Percentiles rank a stretch among this genome's conserved stretches.
These are phyloP conservation scores for Penicillium argentinense DNA, from an alignment of 495 filamentous ascomycete genomes.

Conservation along the genomic window DNA sequence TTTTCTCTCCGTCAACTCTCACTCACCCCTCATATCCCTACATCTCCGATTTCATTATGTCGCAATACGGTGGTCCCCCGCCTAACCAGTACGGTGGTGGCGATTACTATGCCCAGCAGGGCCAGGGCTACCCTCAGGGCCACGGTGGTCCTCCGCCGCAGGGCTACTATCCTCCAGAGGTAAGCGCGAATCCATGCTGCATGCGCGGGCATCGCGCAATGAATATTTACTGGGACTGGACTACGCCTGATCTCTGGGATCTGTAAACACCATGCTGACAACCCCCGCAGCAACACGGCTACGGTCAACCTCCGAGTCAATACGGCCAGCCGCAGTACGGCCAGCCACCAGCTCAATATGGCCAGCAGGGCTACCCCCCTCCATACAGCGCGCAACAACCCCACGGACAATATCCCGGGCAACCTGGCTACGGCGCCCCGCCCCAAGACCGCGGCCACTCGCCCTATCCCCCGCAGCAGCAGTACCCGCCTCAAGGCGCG, in stretches of 20 bases:
- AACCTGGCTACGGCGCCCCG: conserved; percentile 19
- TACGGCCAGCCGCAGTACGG: conserved; percentile 17
- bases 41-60: conserved; percentile 13
- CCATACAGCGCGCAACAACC: conserved; percentile 21
- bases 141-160: conserved; percentile 27
- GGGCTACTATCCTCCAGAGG: conserved; percentile 29
- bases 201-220: too few species aligned
- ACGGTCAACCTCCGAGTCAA: conserved; percentile 23
- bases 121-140: conserved; percentile 21
- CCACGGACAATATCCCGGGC: conserved; percentile 20
- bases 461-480: conserved; percentile 32
- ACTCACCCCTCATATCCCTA: neutral
- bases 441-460: conserved; percentile 29
- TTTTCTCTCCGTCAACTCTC: neutral
- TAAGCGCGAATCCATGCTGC: too few species aligned
- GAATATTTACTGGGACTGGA: too few species aligned
- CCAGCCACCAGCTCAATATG: conserved; percentile 17
- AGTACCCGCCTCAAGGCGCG: conserved; percentile 25
- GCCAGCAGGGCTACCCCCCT: conserved; percentile 21
- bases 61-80: conserved; percentile 17
- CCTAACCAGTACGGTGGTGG: conserved; percentile 20
- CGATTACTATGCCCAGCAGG: conserved; percentile 16
- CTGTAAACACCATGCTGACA: neutral
- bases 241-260: too few species aligned
- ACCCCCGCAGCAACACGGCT: conserved; percentile 16